Conservation (phyloP, 202 grass and related monocot genomes). For the Hordeum pubiflorum region DNA sequence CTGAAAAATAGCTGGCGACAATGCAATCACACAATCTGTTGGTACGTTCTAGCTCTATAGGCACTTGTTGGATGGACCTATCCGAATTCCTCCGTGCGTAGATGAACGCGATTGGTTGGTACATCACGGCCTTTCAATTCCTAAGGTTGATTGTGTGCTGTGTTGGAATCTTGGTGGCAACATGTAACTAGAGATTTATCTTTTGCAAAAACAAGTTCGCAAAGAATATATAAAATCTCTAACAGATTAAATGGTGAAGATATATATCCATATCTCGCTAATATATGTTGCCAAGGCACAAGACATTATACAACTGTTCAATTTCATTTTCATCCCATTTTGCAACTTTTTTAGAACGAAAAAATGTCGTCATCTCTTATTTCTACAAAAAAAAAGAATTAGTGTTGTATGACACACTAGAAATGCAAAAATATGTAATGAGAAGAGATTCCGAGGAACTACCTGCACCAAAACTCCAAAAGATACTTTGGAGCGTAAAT, state of each 20-base stretch:
- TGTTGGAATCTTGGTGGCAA: constrained; percentile 27
- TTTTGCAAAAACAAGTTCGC: not conserved
- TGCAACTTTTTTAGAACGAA: not conserved
- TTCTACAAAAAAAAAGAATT: not conserved
- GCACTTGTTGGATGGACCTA: constrained; percentile 11
- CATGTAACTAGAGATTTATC: not conserved
- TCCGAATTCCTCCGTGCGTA: constrained; percentile 17
- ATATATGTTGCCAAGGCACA: not conserved
- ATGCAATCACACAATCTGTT: constrained; percentile 22
- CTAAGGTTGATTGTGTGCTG: not conserved
- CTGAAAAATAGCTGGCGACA: constrained; percentile 17
- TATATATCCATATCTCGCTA: not conserved
- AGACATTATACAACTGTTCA: no score
- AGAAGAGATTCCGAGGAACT: not conserved
- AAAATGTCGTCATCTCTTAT: no score
- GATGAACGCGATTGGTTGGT: constrained; percentile 15
- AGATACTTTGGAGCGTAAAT: not conserved
- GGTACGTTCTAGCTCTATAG: constrained; percentile 10
- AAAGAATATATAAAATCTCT: not conserved
- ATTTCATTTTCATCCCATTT: no score
- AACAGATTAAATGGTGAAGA: not conserved
- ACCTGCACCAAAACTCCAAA: no score
- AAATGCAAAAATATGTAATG: not conserved
- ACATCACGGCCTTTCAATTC: constrained; percentile 12
- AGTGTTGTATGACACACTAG: not conserved